phyloP scores from a whole-genome alignment of 2,329 filamentous ascomycete genomes.

The Microcyclosporella mali region DNA sequence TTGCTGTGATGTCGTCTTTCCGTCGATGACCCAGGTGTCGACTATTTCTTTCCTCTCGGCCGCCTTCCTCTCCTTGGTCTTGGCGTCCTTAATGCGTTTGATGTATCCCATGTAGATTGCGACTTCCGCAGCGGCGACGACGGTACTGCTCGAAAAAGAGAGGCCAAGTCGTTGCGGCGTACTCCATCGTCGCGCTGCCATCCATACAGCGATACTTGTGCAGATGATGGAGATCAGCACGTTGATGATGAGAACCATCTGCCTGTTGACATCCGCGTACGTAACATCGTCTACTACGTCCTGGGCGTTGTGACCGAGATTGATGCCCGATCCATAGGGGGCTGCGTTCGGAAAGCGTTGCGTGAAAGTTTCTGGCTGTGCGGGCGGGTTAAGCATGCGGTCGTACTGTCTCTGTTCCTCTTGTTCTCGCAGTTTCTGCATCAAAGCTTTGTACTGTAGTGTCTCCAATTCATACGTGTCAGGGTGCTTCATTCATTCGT shows the following conservation, averaged over 20 bases:
- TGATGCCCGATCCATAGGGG: conserved; percentile 21
- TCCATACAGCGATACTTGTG: conserved; percentile 69
- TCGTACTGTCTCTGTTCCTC: conserved; percentile 79
- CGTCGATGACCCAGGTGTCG: conserved; percentile 60
- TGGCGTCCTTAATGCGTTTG: conserved; percentile 63
- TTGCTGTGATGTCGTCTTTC: conserved; percentile 13
- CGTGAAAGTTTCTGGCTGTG: conserved; percentile 52
- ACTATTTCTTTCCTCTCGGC: conserved; percentile 64
- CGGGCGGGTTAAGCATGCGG: conserved; percentile 63
- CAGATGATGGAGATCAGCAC: conserved; percentile 81
- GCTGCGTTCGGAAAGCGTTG: conserved; percentile 50
- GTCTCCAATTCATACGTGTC: conserved; percentile 45
- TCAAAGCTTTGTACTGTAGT: conserved; percentile 76
- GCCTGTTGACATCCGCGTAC: conserved; percentile 69
- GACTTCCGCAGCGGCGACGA: conserved; percentile 70
- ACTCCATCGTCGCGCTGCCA: conserved; percentile 70
- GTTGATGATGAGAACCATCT: conserved; percentile 79
- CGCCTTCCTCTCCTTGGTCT: conserved; percentile 53
- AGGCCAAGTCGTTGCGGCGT: conserved; percentile 63
- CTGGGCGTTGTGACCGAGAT: conserved; percentile 36
- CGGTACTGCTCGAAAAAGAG: conserved; percentile 61
- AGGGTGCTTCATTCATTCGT: background rate
- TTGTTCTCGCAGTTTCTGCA: conserved; percentile 75
- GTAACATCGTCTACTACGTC: conserved; percentile 56
- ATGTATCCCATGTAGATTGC: conserved; percentile 71